Percentiles rank a stretch among this genome's conserved stretches.
Conservation (phyloP, 139 green algal species). For the Chlorella sp. region DNA sequence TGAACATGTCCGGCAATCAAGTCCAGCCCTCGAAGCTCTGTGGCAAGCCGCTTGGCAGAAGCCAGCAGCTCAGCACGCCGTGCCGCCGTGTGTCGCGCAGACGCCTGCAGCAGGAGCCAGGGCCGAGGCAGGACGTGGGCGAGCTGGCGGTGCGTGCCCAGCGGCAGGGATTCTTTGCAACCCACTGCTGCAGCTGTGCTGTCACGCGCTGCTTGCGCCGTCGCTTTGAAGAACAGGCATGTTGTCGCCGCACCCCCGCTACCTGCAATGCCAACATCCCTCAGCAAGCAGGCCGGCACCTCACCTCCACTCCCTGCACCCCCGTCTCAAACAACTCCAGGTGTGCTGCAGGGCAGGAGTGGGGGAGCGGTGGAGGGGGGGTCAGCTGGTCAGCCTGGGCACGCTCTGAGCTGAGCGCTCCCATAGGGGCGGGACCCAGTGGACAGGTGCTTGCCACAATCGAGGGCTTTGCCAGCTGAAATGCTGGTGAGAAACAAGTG, state of each 20-base stretch:
- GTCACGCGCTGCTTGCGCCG: too few species aligned
- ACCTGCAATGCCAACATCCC: not conserved
- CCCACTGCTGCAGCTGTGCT: too few species aligned
- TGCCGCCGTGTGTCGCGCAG: not conserved
- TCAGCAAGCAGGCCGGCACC: not conserved
- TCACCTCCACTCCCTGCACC: slow-evolving; percentile 16
- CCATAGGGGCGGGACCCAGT: too few species aligned
- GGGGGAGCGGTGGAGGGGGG: too few species aligned
- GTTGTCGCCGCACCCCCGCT: not conserved
- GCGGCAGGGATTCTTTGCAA: too few species aligned
- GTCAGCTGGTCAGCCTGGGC: too few species aligned
- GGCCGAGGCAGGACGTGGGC: not conserved
- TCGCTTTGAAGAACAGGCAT: not conserved
- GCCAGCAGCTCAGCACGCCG: slow-evolving; percentile 23
- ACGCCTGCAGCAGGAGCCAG: not conserved
- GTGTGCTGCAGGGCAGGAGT: slow-evolving; percentile 3
- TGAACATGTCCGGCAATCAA: slow-evolving; percentile 6
- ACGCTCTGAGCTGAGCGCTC: too few species aligned
- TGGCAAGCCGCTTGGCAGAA: slow-evolving; percentile 8
- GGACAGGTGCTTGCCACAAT: too few species aligned
- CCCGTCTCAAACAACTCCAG: slow-evolving; percentile 14
- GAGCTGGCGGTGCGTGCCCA: too few species aligned
- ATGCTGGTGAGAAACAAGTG: too few species aligned
- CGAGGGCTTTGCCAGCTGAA: too few species aligned
- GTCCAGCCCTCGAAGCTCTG: slow-evolving; percentile 23